These are phyloP conservation scores for Pneumocystis sp. DNA, from an alignment of 1,139 yeast species.

Conservation along the genomic window DNA sequence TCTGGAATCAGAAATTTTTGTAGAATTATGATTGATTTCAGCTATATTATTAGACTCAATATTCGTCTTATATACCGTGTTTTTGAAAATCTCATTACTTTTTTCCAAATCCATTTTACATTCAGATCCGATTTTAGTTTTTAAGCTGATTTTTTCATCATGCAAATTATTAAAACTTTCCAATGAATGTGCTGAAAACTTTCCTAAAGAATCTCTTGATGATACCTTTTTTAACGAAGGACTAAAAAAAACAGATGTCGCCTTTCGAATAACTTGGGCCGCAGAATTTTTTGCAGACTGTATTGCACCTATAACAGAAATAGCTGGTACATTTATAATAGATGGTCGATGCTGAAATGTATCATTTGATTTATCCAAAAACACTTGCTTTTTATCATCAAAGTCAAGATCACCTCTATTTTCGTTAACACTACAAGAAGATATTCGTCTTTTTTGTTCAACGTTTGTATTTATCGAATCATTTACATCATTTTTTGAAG, in stretches of 20 bases:
- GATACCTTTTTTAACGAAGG: not conserved
- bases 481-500: not conserved
- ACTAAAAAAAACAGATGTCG: not conserved
- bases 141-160: not conserved
- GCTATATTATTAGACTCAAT: not conserved
- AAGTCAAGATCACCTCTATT: not conserved
- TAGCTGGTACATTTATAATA: not conserved
- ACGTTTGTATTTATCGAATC: not conserved
- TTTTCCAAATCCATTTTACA: not conserved
- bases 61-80: not conserved
- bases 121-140: not conserved
- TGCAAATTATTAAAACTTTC: not conserved
- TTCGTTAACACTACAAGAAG: not conserved
- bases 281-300: not conserved
- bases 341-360: not conserved
- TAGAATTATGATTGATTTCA: not conserved
- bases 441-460: not conserved
- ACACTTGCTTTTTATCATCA: not conserved
- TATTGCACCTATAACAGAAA: not conserved
- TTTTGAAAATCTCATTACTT: not conserved
- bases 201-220: not conserved
- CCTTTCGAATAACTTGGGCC: not conserved
- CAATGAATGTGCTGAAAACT: not conserved
- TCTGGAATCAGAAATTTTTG: not conserved
- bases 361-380: not conserved